Conservation (phyloP, 2,329 filamentous ascomycete species). For the Chaetomium globosum region DNA sequence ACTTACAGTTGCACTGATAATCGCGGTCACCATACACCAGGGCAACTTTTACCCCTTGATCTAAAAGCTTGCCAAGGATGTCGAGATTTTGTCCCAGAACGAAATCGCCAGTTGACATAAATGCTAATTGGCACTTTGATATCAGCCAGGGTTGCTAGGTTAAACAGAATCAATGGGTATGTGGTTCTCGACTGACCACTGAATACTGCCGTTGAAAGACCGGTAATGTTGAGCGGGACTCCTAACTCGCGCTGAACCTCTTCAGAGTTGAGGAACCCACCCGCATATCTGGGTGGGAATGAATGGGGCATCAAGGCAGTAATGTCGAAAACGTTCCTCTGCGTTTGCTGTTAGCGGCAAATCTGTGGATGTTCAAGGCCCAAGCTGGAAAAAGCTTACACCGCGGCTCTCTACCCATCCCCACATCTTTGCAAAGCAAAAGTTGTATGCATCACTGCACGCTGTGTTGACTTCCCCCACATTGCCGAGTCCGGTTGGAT, state of each 20-base stretch:
- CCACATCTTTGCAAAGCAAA: slow-evolving; percentile 29
- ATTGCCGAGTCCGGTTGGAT: slow-evolving; percentile 28
- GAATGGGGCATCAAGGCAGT: slow-evolving; percentile 50
- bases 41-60: slow-evolving; percentile 57
- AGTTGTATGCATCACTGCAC: slow-evolving; percentile 27
- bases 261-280: slow-evolving; percentile 57
- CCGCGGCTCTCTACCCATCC: slow-evolving; percentile 13
- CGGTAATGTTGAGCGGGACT: slow-evolving; percentile 61
- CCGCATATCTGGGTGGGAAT: slow-evolving; percentile 54
- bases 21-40: slow-evolving; percentile 61
- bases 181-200: slow-evolving; percentile 4
- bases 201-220: slow-evolving; percentile 44
- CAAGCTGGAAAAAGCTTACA: slow-evolving; percentile 10
- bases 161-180: neutral
- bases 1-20: slow-evolving; percentile 51
- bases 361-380: neutral
- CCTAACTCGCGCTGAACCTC: slow-evolving; percentile 60
- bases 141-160: neutral
- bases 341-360: neutral
- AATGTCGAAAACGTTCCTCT: slow-evolving; percentile 58
- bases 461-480: slow-evolving; percentile 32
- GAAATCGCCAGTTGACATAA: slow-evolving; percentile 42
- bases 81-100: slow-evolving; percentile 43
- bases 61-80: slow-evolving; percentile 54
- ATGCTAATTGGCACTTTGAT: slow-evolving; percentile 39